Base-by-base conservation (phyloP, 768 basidiomycete species). In the Hygrocybe coccinea region DNA sequence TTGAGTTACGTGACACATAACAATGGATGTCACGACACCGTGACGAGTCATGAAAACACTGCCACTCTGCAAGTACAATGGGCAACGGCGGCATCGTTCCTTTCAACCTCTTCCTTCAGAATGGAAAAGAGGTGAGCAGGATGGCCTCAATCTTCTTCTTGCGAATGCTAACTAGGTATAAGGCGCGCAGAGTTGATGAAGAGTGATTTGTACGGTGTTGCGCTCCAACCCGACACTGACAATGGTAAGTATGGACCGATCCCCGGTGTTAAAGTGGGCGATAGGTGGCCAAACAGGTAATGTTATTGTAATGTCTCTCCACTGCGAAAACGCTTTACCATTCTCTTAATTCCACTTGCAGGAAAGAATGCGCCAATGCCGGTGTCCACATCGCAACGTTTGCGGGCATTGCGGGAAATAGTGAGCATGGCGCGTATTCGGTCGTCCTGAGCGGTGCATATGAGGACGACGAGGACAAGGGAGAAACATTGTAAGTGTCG, bases 401-500 rank as follows among this genome's bases (percentile, higher is more conserved):
- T 14, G 48, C 48, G 5, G 48, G 48, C 48, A 50, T 50, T 34
- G 25, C 48, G 12, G 48, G 48, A 4, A 14, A 25, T 6, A n/a
- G 11, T 9, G 35, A 37, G 9, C n/a, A 34, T 34, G 48, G 48
- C 8, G 48, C 48, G 3, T 50, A 50, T 17, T 50, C 48, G 2
- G 48, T 50, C 19, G 21, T 24, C 24, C 48, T 50, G 15, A 34
- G 29, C 17, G 48, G 24, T 6, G 48, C 19, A 5, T 50, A 50
- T 34, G 48, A 50, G 25, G 48, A 50, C 21, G 48, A 50, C 48
- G 29, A 50, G n/a, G 48, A 50, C 17, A 37, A 33, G 22, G 48
- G 48, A 17, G 48, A 50, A 7, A 25, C 25, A 12, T 50, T 50
- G 48, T 50, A 21, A 33, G 48, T 50, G 15, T 17, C 14, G 17